These are phyloP conservation scores for Phycomyces nitens DNA, from an alignment of 192 early-diverging fungal genomes.

Conservation along the genomic window DNA sequence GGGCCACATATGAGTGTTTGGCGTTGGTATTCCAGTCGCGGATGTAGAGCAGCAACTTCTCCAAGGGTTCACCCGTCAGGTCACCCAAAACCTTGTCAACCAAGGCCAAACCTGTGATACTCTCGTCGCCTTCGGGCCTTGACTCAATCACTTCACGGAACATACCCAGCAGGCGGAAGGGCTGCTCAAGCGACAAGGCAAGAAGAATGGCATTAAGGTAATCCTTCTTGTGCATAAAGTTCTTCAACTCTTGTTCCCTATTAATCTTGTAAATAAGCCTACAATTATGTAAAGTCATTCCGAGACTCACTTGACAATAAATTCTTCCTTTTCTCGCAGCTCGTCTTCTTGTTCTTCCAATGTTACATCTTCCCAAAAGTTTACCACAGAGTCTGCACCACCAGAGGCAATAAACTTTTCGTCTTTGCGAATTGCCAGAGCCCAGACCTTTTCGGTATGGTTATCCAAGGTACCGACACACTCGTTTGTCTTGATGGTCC, in stretches of 20 bases:
- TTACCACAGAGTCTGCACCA: conserved; percentile 86
- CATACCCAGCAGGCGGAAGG: conserved; percentile 75
- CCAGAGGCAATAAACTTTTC: conserved; percentile 79
- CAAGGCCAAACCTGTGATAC: conserved; percentile 54
- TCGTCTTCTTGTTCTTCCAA: conserved; percentile 75
- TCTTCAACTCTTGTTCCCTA: conserved; percentile 89
- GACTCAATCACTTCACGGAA: conserved; percentile 59
- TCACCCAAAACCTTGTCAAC: conserved; percentile 71
- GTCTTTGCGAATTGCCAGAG: conserved; percentile 70
- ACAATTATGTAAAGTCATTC: too few species aligned
- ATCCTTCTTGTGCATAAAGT: conserved; percentile 82
- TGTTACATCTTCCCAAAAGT: conserved; percentile 93
- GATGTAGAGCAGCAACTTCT: conserved; percentile 77
- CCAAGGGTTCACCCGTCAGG: conserved; percentile 66
- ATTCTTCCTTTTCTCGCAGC: conserved; percentile 67
- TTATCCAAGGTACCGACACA: conserved; percentile 91
- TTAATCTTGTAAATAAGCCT: not conserved
- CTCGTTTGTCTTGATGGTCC: conserved; percentile 89
- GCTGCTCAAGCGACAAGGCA: conserved; percentile 87
- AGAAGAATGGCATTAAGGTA: conserved; percentile 89
- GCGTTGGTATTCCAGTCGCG: conserved; percentile 96
- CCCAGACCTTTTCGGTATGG: conserved; percentile 96
- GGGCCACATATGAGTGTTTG: conserved; percentile 73
- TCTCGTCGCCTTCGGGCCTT: conserved; percentile 46
- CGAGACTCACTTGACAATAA: conserved; percentile 67